phyloP scores from a whole-genome alignment of 345 rosid species.

The Citrus medica region DNA sequence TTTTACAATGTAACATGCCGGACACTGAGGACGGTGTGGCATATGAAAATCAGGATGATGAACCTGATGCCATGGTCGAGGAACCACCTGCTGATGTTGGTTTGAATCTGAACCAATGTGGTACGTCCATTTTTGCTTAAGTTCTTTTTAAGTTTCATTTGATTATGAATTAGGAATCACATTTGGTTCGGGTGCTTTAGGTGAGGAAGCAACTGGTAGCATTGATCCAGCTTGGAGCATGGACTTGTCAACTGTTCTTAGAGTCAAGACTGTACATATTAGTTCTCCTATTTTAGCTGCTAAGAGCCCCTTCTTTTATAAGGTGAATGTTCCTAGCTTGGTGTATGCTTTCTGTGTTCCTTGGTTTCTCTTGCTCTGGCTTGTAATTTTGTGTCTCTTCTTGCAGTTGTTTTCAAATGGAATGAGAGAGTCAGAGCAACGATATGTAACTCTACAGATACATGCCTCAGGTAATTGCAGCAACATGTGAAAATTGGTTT shows the following conservation, averaged over 20 bases:
- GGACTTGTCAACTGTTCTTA: conserved; percentile 37
- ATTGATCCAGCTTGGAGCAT: conserved; percentile 34
- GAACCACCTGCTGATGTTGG: conserved; percentile 38
- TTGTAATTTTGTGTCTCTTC: not conserved
- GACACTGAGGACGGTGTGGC: conserved; percentile 51
- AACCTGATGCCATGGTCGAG: conserved; percentile 55
- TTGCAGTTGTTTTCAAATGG: conserved; percentile 77
- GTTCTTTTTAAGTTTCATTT: not conserved
- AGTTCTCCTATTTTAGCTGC: conserved; percentile 81
- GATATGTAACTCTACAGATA: conserved; percentile 59
- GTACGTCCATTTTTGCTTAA: conserved; percentile 19
- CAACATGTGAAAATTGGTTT: not conserved
- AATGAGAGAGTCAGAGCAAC: conserved; percentile 71
- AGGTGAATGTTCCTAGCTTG: conserved; percentile 36
- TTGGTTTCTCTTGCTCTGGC: not conserved
- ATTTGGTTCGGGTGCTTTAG: conserved; percentile 15
- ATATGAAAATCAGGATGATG: conserved; percentile 57
- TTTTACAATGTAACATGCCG: conserved; percentile 44
- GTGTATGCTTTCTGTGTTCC: conserved; percentile 4
- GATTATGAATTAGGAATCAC: not conserved
- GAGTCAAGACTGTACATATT: conserved; percentile 58
- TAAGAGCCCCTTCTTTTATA: conserved; percentile 71
- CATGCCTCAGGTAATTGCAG: conserved; percentile 59
- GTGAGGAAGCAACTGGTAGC: conserved; percentile 30
- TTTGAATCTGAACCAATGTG: conserved; percentile 23